Evolutionary conservation across 2,329 filamentous ascomycete species (phyloP).

Genomic region (Gliomastix tumulicola): DNA sequence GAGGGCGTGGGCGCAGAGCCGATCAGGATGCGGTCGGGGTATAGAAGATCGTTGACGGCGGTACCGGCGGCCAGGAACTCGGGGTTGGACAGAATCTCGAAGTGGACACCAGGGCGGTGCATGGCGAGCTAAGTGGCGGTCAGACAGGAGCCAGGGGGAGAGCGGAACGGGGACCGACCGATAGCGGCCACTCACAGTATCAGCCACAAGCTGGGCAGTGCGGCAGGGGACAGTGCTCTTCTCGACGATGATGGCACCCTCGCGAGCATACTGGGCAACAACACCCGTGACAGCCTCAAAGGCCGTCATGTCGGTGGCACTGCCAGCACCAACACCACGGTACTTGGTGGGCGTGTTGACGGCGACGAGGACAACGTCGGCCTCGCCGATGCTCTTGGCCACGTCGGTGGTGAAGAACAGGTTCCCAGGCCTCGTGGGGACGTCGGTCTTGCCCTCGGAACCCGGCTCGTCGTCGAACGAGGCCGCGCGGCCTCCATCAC

Average conservation of each 20-base stretch:
- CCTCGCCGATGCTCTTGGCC: slow-evolving; percentile 51
- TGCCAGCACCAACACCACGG: slow-evolving; percentile 61
- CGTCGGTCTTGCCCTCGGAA: slow-evolving; percentile 19
- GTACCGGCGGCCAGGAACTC: slow-evolving; percentile 77
- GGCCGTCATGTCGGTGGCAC: slow-evolving; percentile 65
- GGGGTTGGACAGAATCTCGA: slow-evolving; percentile 74
- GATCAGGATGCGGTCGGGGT: slow-evolving; percentile 69
- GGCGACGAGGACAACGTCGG: slow-evolving; percentile 67
- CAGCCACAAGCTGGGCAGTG: slow-evolving; percentile 62
- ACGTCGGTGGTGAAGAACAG: slow-evolving; percentile 69
- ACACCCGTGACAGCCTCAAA: slow-evolving; percentile 63
- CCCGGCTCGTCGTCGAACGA: slow-evolving; percentile 28
- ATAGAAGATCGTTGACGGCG: slow-evolving; percentile 62
- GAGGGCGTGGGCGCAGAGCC: slow-evolving; percentile 56
- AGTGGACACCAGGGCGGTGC: slow-evolving; percentile 56
- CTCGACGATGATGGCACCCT: slow-evolving; percentile 69
- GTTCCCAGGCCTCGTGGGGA: slow-evolving; percentile 50
- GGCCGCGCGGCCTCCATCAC: slow-evolving; percentile 46
- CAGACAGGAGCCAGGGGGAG: too few species aligned
- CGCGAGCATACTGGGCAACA: slow-evolving; percentile 59
- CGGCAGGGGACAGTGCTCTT: slow-evolving; percentile 76
- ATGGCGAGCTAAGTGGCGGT: slow-evolving; percentile 36
- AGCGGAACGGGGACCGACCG: too few species aligned
- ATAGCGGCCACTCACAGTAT: slow-evolving; percentile 51
- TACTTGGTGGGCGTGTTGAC: slow-evolving; percentile 77